These are phyloP conservation scores for Kodamaea restingae DNA, from an alignment of 805 yeast species.

Conservation along the genomic window DNA sequence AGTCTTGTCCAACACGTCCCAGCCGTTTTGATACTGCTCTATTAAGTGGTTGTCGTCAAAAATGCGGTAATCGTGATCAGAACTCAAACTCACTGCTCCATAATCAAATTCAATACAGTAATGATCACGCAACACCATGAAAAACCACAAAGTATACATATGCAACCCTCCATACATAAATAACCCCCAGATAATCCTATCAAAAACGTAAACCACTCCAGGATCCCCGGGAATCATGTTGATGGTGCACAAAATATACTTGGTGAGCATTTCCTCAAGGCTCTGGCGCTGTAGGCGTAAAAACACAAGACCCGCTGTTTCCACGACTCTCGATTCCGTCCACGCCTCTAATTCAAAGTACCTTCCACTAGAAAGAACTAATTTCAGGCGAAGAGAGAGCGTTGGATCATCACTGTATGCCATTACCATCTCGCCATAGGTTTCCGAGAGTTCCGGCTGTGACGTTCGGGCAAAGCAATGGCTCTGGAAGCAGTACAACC, in stretches of 20 bases:
- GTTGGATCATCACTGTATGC: not conserved
- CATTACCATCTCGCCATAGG: conserved; percentile 4
- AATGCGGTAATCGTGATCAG: conserved; percentile 26
- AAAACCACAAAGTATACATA: conserved; percentile 40
- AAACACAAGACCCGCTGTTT: not conserved
- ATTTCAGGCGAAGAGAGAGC: not conserved
- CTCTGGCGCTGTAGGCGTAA: conserved; percentile 5
- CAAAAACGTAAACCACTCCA: conserved; percentile 24
- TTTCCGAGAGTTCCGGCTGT: not conserved
- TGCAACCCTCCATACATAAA: conserved; percentile 44
- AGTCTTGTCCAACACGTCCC: conserved; percentile 15
- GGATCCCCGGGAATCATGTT: conserved; percentile 37
- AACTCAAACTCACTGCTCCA: conserved; percentile 17
- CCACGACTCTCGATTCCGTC: conserved; percentile 5
- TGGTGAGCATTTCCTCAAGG: conserved; percentile 34
- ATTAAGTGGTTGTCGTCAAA: conserved; percentile 14
- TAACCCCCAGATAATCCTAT: conserved; percentile 40
- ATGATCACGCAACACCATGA: conserved; percentile 32
- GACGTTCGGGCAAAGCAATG: not conserved
- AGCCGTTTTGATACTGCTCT: conserved; percentile 14
- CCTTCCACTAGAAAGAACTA: conserved; percentile 14
- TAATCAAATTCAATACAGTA: conserved; percentile 18
- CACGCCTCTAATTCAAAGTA: conserved; percentile 19
- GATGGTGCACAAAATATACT: conserved; percentile 33
- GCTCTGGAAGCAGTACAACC: conserved; percentile 6